Percentiles rank a stretch among this genome's conserved stretches.
These are phyloP conservation scores for Mortierella sp. DNA, from an alignment of 371 early-diverging fungal genomes.

Conservation along the genomic window DNA sequence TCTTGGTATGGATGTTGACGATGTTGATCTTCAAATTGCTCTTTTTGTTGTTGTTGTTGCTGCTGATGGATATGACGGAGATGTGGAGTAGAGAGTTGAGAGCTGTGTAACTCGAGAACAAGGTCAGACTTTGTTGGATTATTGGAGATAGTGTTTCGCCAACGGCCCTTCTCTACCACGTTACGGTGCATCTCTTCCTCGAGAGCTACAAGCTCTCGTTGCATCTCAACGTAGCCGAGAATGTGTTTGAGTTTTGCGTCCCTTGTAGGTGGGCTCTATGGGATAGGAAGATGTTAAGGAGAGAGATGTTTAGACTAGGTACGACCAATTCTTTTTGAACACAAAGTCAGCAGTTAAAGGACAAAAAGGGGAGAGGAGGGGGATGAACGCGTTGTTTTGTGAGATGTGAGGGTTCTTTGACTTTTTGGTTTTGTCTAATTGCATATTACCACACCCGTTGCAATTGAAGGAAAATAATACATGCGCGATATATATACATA, in stretches of 20 bases:
- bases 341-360: neutral
- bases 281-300: neutral
- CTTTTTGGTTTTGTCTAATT: too few relatives aligned
- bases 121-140: conserved; percentile 22
- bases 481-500: conserved; percentile 3
- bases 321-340: neutral
- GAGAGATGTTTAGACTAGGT: neutral
- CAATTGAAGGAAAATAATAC: neutral
- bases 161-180: conserved; percentile 19
- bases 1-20: conserved; percentile 11
- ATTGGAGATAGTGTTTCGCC: conserved; percentile 13
- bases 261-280: conserved; percentile 45
- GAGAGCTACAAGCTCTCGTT: conserved; percentile 37
- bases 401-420: too few relatives aligned
- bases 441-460: neutral
- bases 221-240: conserved; percentile 39
- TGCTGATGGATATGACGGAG: conserved; percentile 3
- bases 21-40: neutral
- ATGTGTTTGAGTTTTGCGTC: conserved; percentile 52
- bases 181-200: conserved; percentile 29
- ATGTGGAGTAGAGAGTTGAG: conserved; percentile 18
- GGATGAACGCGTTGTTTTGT: neutral
- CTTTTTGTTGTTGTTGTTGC: conserved; percentile 10
- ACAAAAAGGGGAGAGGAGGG: neutral
- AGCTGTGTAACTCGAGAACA: conserved; percentile 24